Conservation (phyloP, 2,329 filamentous ascomycete species). For the Chalaropsis ovoidea region DNA sequence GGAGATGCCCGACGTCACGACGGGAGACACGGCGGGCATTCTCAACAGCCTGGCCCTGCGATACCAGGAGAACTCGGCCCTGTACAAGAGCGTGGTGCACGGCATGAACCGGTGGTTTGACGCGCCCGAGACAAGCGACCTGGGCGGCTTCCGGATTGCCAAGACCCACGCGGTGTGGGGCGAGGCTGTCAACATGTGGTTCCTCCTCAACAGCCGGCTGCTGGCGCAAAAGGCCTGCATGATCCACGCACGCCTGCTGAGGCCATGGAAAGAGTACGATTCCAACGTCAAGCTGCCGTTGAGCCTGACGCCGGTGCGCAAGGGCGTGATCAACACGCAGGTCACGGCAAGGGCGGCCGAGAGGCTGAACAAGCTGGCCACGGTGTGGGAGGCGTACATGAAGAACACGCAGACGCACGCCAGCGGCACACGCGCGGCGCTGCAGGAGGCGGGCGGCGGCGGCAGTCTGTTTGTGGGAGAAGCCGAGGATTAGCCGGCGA, state of each 20-base stretch:
- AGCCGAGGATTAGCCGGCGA: conserved; percentile 12
- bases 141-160: conserved; percentile 1
- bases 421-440: not conserved
- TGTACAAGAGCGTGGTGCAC: conserved; percentile 10
- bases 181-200: conserved; percentile 9
- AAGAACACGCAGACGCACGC: conserved; percentile 7
- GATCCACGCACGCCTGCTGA: not conserved
- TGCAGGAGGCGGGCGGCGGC: not conserved
- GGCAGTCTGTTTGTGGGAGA: not conserved
- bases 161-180: not conserved
- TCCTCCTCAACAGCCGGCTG: not conserved
- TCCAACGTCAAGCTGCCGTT: conserved; percentile 1
- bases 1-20: conserved; percentile 2
- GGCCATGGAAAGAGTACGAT: conserved; percentile 5
- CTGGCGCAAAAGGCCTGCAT: not conserved
- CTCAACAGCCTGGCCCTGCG: conserved; percentile 5
- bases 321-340: not conserved
- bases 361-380: not conserved
- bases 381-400: conserved; percentile 3
- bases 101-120: conserved; percentile 11
- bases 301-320: not conserved
- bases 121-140: not conserved
- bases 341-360: not conserved
- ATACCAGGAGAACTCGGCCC: conserved; percentile 10
- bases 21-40: not conserved